Conservation (phyloP, 2,329 filamentous ascomycete species). For the Ophiostoma piceae region DNA sequence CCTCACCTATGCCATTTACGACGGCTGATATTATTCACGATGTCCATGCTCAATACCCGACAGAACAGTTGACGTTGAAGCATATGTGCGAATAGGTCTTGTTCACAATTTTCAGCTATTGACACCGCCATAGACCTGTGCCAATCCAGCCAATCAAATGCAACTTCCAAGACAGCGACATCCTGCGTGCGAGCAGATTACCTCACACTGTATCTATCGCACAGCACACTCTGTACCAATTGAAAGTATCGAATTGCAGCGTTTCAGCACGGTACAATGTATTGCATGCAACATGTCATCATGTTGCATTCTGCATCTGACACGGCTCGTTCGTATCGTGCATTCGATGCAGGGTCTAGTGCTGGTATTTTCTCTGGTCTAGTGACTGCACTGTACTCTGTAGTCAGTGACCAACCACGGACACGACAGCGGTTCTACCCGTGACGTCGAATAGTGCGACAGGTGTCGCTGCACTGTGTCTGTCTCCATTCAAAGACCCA, state of each 20-base stretch:
- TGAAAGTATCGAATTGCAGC: too few relatives aligned
- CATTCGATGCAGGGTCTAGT: constrained; percentile 3
- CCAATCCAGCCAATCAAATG: too few relatives aligned
- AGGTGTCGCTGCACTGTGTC: neutral
- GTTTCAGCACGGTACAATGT: too few relatives aligned
- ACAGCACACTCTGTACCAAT: neutral
- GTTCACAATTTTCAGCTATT: too few relatives aligned
- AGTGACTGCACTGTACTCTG: too few relatives aligned
- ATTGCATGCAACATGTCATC: neutral
- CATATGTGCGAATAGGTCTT: too few relatives aligned
- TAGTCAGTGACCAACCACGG: too few relatives aligned
- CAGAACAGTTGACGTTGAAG: too few relatives aligned
- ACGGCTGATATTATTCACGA: too few relatives aligned
- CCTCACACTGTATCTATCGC: neutral
- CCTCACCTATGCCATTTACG: too few relatives aligned
- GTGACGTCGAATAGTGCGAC: constrained; percentile 1
- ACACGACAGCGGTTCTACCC: neutral
- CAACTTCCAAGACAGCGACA: neutral
- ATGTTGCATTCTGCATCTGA: neutral
- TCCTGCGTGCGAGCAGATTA: neutral
- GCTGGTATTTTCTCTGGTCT: neutral
- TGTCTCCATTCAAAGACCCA: neutral
- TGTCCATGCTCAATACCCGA: too few relatives aligned
- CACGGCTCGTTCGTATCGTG: neutral
- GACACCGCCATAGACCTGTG: too few relatives aligned